A percentile compares a stretch with the other conserved stretches of the same genome.
Conservation (phyloP, 768 basidiomycete species). For the Galerina marginata region DNA sequence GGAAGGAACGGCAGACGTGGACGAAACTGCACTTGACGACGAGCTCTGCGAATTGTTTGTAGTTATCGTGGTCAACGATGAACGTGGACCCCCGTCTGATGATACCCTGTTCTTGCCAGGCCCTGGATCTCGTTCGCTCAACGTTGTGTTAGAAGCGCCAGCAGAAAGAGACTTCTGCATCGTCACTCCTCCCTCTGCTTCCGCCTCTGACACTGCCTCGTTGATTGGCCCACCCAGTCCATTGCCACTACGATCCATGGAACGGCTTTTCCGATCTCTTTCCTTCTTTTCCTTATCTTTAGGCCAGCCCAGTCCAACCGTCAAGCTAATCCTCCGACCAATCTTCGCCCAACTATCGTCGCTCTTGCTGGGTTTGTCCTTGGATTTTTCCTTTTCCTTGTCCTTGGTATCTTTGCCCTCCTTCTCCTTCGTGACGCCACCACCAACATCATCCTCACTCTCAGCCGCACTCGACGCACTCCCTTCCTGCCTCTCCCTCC, state of each 20-base stretch:
- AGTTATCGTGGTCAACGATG: not conserved
- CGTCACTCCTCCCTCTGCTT: conserved; percentile 1
- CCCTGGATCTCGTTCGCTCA: not conserved
- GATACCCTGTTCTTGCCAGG: conserved; percentile 11
- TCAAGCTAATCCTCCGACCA: conserved; percentile 65
- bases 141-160: conserved; percentile 2
- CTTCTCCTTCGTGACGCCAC: conserved; percentile 30
- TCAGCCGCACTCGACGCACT: conserved; percentile 10
- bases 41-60: not conserved
- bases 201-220: conserved; percentile 19
- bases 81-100: conserved; percentile 4
- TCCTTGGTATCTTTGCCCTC: not conserved
- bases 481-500: conserved; percentile 13
- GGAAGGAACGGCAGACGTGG: not conserved
- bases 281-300: conserved; percentile 40
- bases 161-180: conserved; percentile 24
- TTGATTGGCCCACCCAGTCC: conserved; percentile 16
- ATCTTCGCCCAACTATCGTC: conserved; percentile 63
- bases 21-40: not conserved
- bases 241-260: conserved; percentile 31
- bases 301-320: conserved; percentile 50
- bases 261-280: conserved; percentile 38
- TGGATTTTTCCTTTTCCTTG: conserved; percentile 36
- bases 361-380: conserved; percentile 33
- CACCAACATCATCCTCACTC: not conserved